phyloP scores from a whole-genome alignment of 78 protist genomes.

The Trichosphaerium sp. region DNA sequence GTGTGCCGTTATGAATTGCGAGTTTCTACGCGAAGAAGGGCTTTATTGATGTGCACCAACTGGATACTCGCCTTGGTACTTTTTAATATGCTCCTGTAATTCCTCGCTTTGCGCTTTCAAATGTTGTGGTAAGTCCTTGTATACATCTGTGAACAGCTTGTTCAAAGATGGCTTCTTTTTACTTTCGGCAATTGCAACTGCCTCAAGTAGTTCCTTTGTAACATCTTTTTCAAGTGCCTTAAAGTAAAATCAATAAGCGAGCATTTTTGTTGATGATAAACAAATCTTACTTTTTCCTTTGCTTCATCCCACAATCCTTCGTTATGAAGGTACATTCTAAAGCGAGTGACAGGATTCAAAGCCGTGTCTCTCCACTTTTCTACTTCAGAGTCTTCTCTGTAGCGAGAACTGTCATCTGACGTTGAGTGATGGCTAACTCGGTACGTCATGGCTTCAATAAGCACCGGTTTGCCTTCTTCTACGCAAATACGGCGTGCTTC shows the following conservation, averaged over 20 bases:
- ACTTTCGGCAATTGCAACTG: conserved; percentile 38
- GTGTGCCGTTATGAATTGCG: no score
- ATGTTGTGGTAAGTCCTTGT: conserved; percentile 32
- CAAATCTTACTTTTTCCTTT: no score
- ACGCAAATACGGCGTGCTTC: no score
- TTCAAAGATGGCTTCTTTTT: conserved; percentile 38
- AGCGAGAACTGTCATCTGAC: conserved; percentile 83
- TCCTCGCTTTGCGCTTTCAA: conserved; percentile 42
- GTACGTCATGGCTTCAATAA: conserved; percentile 70
- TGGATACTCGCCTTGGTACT: conserved; percentile 57
- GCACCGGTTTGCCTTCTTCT: conserved; percentile 36
- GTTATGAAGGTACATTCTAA: conserved; percentile 8
- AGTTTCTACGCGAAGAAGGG: no score
- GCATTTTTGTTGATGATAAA: no score
- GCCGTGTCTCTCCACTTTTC: conserved; percentile 34
- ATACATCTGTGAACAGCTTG: conserved; percentile 73
- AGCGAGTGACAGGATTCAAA: conserved; percentile 48
- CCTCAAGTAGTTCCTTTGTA: conserved; percentile 16
- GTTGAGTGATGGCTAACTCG: conserved; percentile 88
- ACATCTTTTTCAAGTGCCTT: neutral
- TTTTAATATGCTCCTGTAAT: conserved; percentile 26
- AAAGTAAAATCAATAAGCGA: no score
- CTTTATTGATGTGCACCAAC: conserved; percentile 24
- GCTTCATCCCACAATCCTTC: conserved; percentile 52
- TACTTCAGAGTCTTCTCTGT: conserved; percentile 65